A percentile compares a stretch with the other conserved stretches of the same genome.
These are phyloP conservation scores for Schwanniomyces yamadae DNA, from an alignment of 805 yeast genomes.

Conservation along the genomic window DNA sequence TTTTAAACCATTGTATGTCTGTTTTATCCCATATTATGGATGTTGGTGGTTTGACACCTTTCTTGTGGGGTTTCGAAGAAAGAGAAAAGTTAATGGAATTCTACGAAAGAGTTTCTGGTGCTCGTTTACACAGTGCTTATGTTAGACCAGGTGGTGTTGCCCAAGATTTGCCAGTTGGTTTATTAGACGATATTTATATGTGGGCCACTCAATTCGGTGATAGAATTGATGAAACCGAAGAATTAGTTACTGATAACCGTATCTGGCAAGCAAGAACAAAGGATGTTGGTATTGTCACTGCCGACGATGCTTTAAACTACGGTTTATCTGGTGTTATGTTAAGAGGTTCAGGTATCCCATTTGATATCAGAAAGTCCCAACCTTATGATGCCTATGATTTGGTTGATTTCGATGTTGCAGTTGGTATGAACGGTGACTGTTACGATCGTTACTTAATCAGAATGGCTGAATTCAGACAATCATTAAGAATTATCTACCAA, in stretches of 20 bases:
- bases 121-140: conserved; percentile 85
- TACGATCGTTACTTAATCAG: conserved; percentile 85
- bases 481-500: conserved; percentile 83
- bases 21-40: conserved; percentile 89
- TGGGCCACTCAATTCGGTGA: conserved; percentile 97
- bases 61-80: conserved; percentile 93
- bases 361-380: conserved; percentile 79
- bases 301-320: conserved; percentile 84
- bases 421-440: conserved; percentile 86
- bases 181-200: conserved; percentile 88
- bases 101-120: conserved; percentile 88
- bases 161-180: conserved; percentile 82
- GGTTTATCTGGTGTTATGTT: conserved; percentile 84
- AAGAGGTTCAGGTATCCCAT: conserved; percentile 88
- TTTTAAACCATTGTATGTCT: conserved; percentile 83
- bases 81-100: conserved; percentile 92
- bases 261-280: conserved; percentile 88
- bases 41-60: conserved; percentile 91
- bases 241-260: conserved; percentile 84
- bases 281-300: conserved; percentile 76
- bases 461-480: conserved; percentile 91
- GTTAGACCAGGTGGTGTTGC: conserved; percentile 92
- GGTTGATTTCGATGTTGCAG: conserved; percentile 85
- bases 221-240: conserved; percentile 87
- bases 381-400: conserved; percentile 88